Percentiles rank a stretch among this genome's conserved stretches.
These are phyloP conservation scores for Micromonas commoda DNA, from an alignment of 139 green algal genomes.

Conservation along the genomic window DNA sequence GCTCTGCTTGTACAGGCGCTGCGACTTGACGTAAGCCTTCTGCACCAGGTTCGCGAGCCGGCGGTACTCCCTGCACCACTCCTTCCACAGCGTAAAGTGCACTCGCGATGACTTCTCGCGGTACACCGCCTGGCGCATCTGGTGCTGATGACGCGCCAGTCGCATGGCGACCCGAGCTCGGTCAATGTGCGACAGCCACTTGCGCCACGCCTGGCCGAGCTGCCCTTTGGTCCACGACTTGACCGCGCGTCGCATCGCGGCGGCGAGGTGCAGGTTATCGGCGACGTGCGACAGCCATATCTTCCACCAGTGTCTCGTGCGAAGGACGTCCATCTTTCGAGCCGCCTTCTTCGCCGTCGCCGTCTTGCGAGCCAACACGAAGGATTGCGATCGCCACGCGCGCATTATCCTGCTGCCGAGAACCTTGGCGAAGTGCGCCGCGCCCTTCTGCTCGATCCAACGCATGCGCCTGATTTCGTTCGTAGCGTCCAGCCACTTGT, in stretches of 20 bases:
- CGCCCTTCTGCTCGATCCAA: too few relatives aligned
- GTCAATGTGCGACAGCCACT: background rate
- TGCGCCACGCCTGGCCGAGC: background rate
- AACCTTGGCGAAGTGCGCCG: too few relatives aligned
- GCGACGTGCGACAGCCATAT: background rate
- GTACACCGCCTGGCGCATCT: background rate
- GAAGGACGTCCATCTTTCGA: background rate
- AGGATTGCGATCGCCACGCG: too few relatives aligned
- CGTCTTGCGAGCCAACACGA: background rate
- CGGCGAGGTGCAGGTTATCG: background rate
- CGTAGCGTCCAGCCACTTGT: too few relatives aligned
- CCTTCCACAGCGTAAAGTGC: background rate
- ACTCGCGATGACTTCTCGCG: background rate
- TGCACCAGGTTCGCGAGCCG: background rate
- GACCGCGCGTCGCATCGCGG: background rate
- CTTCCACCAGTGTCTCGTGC: background rate
- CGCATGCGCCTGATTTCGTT: too few relatives aligned
- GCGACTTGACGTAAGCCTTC: background rate
- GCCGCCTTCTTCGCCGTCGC: background rate
- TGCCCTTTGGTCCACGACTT: background rate
- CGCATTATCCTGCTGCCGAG: too few relatives aligned
- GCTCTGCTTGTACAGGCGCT: background rate
- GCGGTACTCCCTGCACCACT: background rate
- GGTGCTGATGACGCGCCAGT: background rate
- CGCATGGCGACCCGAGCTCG: background rate